These are phyloP conservation scores for Nidularia pulvinata DNA, from an alignment of 768 basidiomycete species.

Conservation along the genomic window DNA sequence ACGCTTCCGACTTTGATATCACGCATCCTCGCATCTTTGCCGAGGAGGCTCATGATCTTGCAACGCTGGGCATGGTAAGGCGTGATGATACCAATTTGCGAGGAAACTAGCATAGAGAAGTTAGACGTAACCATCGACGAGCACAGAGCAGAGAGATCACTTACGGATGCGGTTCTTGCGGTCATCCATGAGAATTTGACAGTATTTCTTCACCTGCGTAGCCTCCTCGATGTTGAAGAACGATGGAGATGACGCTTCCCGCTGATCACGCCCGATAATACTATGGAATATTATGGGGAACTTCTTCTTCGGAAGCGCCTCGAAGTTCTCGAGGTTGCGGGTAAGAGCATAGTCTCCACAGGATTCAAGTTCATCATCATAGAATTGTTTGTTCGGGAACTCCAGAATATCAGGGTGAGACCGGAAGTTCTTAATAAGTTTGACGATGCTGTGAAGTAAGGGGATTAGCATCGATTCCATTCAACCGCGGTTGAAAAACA, in stretches of 20 bases:
- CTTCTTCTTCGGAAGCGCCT: conserved; percentile 32
- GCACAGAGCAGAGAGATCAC: conserved; percentile 8
- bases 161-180: conserved; percentile 37
- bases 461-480: neutral
- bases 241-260: conserved; percentile 56
- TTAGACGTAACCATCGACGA: neutral
- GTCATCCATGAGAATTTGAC: conserved; percentile 26
- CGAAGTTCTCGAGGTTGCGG: conserved; percentile 31
- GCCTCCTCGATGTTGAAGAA: conserved; percentile 66
- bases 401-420: conserved; percentile 53
- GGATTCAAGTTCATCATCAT: conserved; percentile 45
- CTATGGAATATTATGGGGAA: conserved; percentile 63
- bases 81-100: conserved; percentile 66
- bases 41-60: conserved; percentile 43
- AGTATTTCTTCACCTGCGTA: conserved; percentile 48
- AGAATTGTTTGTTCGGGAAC: conserved; percentile 61
- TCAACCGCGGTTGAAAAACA: conserved; percentile 1
- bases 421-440: conserved; percentile 58
- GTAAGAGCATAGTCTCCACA: conserved; percentile 44
- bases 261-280: conserved; percentile 51
- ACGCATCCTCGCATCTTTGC: conserved; percentile 21
- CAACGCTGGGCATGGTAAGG: conserved; percentile 65
- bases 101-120: conserved; percentile 14
- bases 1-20: conserved; percentile 64
- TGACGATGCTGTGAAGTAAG: conserved; percentile 38